Conservation (phyloP, 2,329 filamentous ascomycete species). For the Ophiostoma sp. region DNA sequence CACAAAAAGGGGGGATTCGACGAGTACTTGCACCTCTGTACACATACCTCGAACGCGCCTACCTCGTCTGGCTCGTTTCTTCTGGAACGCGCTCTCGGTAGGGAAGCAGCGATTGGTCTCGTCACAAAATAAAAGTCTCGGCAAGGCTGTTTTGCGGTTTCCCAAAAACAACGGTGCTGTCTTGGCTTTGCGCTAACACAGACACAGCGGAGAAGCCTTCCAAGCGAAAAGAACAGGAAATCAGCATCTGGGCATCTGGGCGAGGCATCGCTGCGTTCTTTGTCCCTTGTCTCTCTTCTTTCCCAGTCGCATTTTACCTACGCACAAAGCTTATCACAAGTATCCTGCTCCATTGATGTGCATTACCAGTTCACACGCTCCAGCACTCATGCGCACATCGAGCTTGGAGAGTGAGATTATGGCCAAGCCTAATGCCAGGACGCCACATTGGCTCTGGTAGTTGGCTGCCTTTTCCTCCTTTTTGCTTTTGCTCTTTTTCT, state of each 20-base stretch:
- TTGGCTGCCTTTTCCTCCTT: neutral
- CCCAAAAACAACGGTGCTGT: neutral
- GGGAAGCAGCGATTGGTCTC: neutral
- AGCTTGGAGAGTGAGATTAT: no score
- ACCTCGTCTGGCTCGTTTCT: neutral
- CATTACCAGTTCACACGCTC: no score
- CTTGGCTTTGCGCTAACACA: slow-evolving; percentile 3
- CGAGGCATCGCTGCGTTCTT: neutral
- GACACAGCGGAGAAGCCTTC: neutral
- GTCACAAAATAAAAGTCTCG: neutral
- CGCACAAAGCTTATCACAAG: no score
- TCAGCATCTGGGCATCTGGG: neutral
- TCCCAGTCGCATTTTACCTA: no score
- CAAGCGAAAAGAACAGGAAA: neutral
- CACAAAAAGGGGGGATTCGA: neutral
- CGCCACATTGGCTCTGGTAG: no score
- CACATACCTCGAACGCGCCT: neutral
- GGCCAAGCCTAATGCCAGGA: no score
- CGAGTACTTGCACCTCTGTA: neutral
- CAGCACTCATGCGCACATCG: no score
- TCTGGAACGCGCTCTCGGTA: neutral
- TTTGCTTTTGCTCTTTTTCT: neutral
- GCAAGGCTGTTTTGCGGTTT: slow-evolving; percentile 4
- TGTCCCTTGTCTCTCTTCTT: neutral
- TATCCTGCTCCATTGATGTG: no score